A percentile compares a stretch with the other conserved stretches of the same genome.
These are phyloP conservation scores for Arthrobotrys sinensis DNA, from an alignment of 2,329 filamentous ascomycete species.

Conservation along the genomic window DNA sequence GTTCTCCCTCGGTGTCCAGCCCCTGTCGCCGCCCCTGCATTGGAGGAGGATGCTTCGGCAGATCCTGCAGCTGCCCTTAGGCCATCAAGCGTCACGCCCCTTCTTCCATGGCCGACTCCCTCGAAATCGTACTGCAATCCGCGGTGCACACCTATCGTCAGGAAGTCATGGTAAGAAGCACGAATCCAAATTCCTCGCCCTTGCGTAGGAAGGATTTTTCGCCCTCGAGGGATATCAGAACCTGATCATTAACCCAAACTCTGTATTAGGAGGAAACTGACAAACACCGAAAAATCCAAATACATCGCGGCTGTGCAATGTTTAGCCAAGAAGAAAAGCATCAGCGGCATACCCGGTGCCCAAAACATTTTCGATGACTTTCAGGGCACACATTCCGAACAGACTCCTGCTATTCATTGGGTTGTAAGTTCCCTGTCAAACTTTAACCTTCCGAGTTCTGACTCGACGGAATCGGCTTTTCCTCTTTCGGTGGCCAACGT, in stretches of 20 bases:
- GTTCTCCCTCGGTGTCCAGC: constrained; percentile 27
- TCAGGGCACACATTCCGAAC: constrained; percentile 58
- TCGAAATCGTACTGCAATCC: constrained; percentile 25
- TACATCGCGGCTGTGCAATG: constrained; percentile 61
- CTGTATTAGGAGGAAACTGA: constrained; percentile 60
- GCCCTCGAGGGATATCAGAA: no score
- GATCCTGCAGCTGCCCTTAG: constrained; percentile 4
- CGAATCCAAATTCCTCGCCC: not conserved
- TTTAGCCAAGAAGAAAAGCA: constrained; percentile 38
- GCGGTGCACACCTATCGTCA: constrained; percentile 30
- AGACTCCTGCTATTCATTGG: constrained; percentile 58
- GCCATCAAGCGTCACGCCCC: constrained; percentile 2
- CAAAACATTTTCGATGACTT: constrained; percentile 61
- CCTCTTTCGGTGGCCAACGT: not conserved
- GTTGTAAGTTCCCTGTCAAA: constrained; percentile 35
- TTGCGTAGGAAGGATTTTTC: not conserved
- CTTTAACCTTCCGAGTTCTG: not conserved
- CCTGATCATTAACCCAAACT: not conserved
- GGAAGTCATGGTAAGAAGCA: constrained; percentile 37
- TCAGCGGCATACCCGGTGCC: constrained; percentile 52
- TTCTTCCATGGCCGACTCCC: constrained; percentile 32
- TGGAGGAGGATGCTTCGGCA: constrained; percentile 8
- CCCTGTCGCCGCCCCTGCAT: constrained; percentile 21
- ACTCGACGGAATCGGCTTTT: not conserved
- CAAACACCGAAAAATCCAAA: constrained; percentile 46